A percentile compares a stretch with the other conserved stretches of the same genome.
These are phyloP conservation scores for Diaporthe citrichinensis DNA, from an alignment of 2,329 filamentous ascomycete species.

Conservation along the genomic window DNA sequence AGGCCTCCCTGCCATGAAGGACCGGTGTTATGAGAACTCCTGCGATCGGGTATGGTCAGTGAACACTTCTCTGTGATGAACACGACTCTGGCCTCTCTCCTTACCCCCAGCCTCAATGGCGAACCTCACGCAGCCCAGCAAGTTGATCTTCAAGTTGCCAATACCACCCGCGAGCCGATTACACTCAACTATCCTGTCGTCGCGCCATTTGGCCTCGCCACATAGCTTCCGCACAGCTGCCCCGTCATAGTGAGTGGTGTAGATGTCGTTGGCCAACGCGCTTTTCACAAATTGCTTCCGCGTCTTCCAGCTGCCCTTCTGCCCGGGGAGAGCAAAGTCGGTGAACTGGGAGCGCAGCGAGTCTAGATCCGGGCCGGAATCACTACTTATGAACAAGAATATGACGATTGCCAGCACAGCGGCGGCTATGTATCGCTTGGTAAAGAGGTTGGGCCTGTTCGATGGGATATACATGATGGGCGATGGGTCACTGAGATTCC, in stretches of 20 bases:
- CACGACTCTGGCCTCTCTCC: not conserved
- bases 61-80: too few species aligned
- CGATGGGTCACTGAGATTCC: not conserved
- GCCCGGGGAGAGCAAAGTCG: not conserved
- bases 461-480: conserved; percentile 30
- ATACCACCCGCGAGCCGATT: conserved; percentile 39
- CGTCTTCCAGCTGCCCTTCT: conserved; percentile 22
- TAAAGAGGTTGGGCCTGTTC: not conserved
- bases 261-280: conserved; percentile 35
- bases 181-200: conserved; percentile 36
- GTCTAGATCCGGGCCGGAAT: not conserved
- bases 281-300: conserved; percentile 35
- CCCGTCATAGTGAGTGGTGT: conserved; percentile 33
- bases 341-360: not conserved
- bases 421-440: conserved; percentile 5
- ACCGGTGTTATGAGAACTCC: conserved; percentile 35
- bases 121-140: conserved; percentile 38
- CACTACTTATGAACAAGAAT: conserved; percentile 10
- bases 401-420: conserved; percentile 1
- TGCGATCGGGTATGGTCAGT: not conserved
- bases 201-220: conserved; percentile 36
- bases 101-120: conserved; percentile 38
- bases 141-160: conserved; percentile 39
- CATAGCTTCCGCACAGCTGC: conserved; percentile 35
- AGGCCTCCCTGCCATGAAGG: conserved; percentile 33